phyloP scores from a whole-genome alignment of 768 basidiomycete species.

The Panaeolus papilionaceus region DNA sequence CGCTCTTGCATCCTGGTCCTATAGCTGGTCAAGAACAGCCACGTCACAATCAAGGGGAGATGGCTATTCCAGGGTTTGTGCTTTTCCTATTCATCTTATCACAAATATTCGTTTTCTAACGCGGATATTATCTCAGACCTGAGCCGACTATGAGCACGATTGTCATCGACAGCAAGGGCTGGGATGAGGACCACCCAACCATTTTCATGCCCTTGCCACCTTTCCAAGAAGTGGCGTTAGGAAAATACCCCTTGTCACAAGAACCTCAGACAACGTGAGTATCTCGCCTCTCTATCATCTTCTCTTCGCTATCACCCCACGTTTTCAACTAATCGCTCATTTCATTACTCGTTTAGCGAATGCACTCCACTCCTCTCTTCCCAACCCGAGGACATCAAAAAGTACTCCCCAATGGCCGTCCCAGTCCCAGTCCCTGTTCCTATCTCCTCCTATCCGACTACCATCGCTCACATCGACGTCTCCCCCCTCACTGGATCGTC shows the following conservation, averaged over 20 bases:
- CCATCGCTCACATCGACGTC: too few relatives aligned
- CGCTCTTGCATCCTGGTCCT: slow-evolving; percentile 3
- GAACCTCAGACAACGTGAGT: slow-evolving; percentile 23
- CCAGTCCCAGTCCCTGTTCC: too few relatives aligned
- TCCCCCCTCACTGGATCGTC: too few relatives aligned
- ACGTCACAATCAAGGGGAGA: neutral
- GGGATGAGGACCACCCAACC: slow-evolving; percentile 32
- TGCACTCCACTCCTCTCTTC: neutral
- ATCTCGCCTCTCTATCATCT: slow-evolving; percentile 13
- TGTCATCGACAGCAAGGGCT: slow-evolving; percentile 23
- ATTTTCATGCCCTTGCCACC: slow-evolving; percentile 51
- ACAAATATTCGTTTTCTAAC: neutral
- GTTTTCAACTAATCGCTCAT: neutral
- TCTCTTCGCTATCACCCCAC: slow-evolving; percentile 29
- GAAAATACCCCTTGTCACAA: slow-evolving; percentile 28
- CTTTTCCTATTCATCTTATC: neutral
- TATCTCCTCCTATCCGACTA: too few relatives aligned
- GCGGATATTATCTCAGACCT: slow-evolving; percentile 25
- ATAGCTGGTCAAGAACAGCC: neutral
- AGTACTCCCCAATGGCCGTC: too few relatives aligned
- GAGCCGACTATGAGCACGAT: slow-evolving; percentile 23
- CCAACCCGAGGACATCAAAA: slow-evolving; percentile 5
- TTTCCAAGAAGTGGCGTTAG: slow-evolving; percentile 40
- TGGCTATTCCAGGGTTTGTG: neutral
- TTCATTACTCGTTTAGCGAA: neutral